Base-by-base conservation (phyloP, 2,329 filamentous ascomycete genomes). In the Apiospora arundinis region DNA sequence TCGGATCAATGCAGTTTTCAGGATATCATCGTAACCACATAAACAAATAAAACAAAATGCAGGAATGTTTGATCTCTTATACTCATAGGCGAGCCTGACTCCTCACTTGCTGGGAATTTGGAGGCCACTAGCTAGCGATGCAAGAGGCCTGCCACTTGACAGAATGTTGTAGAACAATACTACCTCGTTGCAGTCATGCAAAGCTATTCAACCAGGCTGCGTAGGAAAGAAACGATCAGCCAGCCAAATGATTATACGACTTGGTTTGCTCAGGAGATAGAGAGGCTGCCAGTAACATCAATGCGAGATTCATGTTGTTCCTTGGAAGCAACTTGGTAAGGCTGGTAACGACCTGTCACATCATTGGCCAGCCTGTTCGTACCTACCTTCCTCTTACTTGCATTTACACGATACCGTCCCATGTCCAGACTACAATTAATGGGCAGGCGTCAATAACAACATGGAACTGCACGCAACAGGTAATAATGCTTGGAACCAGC, bases 381-480 rank as follows among this genome's bases (percentile, higher is more conserved):
- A 18, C 16, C 18, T n/a, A 18, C 32, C 32, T 32, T 4, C 32
- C 32, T 32, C 25, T 18, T 56, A 56, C 49, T 18, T 56, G 32
- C 56, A 14, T 45, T 45, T 45, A 40, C 56, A 63, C 56, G 11
- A 28, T 28, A 14, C 7, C 28, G 40, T 40, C 28, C 37, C 46
- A 28, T 52, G 32, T 28, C 32, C 56, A 11, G 8, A 5, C 21
- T 40, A 21, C n/a, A 65, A 25, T n/a, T 14, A 52, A 40, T 7
- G 23, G 56, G 44, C 52, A 11, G 6, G n/a, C n/a, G n/a, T n/a
- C 52, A 60, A 37, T 25, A 37, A 37, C 28, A 37, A 9, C n/a
- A 80, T 89, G 87, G 81, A 86, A 69, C 78, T 91, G 6, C 88
- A 87, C 76, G 87, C 85, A 56, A 75, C 86, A 2, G 89, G 89